Base-by-base conservation (phyloP, 768 basidiomycete genomes). In the Postia placenta region DNA sequence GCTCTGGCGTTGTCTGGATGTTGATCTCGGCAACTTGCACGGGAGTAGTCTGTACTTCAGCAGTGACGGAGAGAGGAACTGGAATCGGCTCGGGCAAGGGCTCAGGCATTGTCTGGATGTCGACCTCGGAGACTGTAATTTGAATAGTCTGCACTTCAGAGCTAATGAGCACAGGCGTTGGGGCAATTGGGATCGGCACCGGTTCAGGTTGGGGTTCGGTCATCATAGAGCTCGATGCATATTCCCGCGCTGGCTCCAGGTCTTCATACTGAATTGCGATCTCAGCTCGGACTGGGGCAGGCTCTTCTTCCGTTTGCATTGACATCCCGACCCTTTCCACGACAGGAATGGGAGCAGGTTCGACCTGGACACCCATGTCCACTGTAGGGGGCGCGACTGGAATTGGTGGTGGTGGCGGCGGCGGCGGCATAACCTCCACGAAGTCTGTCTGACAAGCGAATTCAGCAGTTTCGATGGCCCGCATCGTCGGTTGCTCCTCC, bases 361-460 rank as follows among this genome's bases (percentile, higher is more conserved):
- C 69, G 17, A 58, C 68, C 49, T 69, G 69, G 19, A 68, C 53
- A 25, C 61, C 64, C 36, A 68, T 62, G 23, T 69, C 68, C 19
- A 58, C 49, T 0, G 57, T 64, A 26, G 60, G 48, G 2, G 66
- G 67, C 7, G 60, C 60, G 35, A 61, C 48, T n/a, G 55, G 63
- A 37, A 61, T 60, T 12, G 57, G 62, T 27, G 54, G 51, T 1
- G 57, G 54, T 5, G 56, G 52, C 2, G 57, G 57, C 27, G 56
- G 33, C n/a, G 53, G 44, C 14, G 67, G 60, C 26, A 50, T 47
- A 28, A 65, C 66, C 28, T 73, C 73, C 37, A 79, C 74, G 23
- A 67, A 64, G 40, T 85, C 83, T 2, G 84, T 85, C 71, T 87
- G 87, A 56, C 79, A 82, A 14, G 71, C 79, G 48, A 77, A 76